Percentiles rank a stretch among this genome's conserved stretches.
phyloP scores from a whole-genome alignment of 768 basidiomycete species.

The Baorangia bicolor region DNA sequence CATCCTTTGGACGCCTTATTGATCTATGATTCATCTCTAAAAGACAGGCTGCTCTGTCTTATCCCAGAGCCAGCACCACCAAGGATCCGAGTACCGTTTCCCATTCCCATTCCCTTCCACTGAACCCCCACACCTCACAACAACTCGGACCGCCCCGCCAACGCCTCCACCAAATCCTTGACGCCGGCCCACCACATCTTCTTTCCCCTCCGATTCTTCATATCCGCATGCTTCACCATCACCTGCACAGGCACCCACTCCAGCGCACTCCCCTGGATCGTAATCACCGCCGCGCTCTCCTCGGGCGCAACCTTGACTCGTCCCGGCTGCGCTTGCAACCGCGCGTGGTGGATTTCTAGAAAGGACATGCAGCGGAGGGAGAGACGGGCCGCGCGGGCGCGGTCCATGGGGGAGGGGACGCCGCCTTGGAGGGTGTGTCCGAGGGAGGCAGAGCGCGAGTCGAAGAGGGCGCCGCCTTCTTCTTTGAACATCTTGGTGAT shows the following conservation, averaged over 20 bases:
- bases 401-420: slow-evolving; percentile 92
- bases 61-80: too few species aligned
- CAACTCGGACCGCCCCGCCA: slow-evolving; percentile 67
- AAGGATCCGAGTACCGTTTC: too few species aligned
- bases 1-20: too few species aligned
- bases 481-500: slow-evolving; percentile 94
- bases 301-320: slow-evolving; percentile 54
- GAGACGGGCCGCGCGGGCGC: slow-evolving; percentile 85
- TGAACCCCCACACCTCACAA: slow-evolving; percentile 33
- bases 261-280: slow-evolving; percentile 79
- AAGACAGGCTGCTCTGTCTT: too few species aligned
- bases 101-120: too few species aligned
- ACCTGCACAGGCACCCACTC: slow-evolving; percentile 83
- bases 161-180: slow-evolving; percentile 68
- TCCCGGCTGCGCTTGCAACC: slow-evolving; percentile 47
- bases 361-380: slow-evolving; percentile 93
- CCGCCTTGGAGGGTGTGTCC: slow-evolving; percentile 98
- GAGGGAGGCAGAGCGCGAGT: slow-evolving; percentile 91
- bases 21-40: too few species aligned
- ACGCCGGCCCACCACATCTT: slow-evolving; percentile 74
- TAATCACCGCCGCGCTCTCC: slow-evolving; percentile 86
- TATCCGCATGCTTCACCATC: slow-evolving; percentile 85
- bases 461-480: slow-evolving; percentile 90
- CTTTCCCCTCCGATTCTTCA: slow-evolving; percentile 84
- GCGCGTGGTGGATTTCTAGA: slow-evolving; percentile 77